Conservation (phyloP, 768 basidiomycete genomes). For the Kwoniella bestiolae region DNA sequence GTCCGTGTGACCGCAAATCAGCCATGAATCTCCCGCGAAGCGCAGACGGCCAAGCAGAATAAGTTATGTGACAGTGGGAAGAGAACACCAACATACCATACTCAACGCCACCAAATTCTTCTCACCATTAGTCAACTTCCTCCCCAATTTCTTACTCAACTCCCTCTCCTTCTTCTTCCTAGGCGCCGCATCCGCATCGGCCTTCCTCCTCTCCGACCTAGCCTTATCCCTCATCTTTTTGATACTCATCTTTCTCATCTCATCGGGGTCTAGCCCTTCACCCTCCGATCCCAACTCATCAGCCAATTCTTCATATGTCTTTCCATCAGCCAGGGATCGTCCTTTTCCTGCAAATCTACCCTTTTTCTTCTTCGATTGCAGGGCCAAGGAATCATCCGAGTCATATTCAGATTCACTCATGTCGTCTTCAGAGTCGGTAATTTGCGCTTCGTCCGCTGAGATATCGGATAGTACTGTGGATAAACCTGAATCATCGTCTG, state of each 20-base stretch:
- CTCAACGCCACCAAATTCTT: conserved; percentile 62
- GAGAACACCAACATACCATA: conserved; percentile 23
- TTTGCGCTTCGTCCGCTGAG: conserved; percentile 15
- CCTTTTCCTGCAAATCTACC: conserved; percentile 23
- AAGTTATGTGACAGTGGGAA: too few species aligned
- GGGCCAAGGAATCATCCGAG: conserved; percentile 17
- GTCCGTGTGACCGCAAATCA: conserved; percentile 55
- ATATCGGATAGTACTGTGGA: conserved; percentile 16
- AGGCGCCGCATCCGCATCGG: conserved; percentile 23
- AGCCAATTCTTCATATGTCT: conserved; percentile 15
- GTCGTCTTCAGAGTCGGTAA: conserved; percentile 20
- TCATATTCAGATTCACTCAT: not conserved
- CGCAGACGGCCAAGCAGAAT: too few species aligned
- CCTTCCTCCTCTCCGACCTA: conserved; percentile 53
- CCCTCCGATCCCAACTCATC: conserved; percentile 26
- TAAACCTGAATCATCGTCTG: conserved; percentile 23
- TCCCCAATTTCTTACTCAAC: conserved; percentile 67
- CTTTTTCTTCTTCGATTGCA: conserved; percentile 7
- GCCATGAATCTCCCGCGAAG: not conserved
- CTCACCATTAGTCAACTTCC: conserved; percentile 67
- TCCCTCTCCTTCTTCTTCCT: conserved; percentile 53
- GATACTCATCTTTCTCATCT: conserved; percentile 15
- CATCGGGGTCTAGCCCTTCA: conserved; percentile 20
- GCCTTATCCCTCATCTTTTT: conserved; percentile 25
- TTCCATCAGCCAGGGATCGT: conserved; percentile 12